Base-by-base conservation (phyloP, 2,329 filamentous ascomycete genomes). In the Colletotrichum scovillei region DNA sequence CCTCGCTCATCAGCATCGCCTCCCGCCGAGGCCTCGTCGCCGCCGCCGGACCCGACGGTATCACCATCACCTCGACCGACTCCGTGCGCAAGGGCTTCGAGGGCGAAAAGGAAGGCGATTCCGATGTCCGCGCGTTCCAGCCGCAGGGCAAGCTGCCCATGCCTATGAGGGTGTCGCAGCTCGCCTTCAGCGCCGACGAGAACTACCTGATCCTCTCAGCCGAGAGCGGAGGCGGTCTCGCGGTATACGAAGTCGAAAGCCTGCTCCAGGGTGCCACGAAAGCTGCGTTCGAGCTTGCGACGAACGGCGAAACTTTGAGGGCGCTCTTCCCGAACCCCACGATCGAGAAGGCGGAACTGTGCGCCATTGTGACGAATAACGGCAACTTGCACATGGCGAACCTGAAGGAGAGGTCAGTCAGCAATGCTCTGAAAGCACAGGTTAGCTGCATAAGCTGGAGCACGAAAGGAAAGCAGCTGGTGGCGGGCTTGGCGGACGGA, bases 371-470 rank as follows among this genome's bases (percentile, higher is more conserved):
- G 30, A 95, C 95, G 2, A 89, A 86, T 58, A 91, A 92, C 71
- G 97, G 97, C 16, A 94, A 96, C 77, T 87, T 99, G 22, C 86
- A 95, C 80, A 91, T 99, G 82, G 94, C 94, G 8, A 94, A 98
- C 81, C 82, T 99, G 73, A 92, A 93, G 78, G 89, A 92, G 49
- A 88, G 89, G 62, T 87, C 87, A 24, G 91, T 90, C 75, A 94
- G 94, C 42, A 88, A 85, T 75, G 86, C 78, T 0, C 86, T 97
- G 75, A 94, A 92, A 78, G 86, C 89, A 32, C 92, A 93, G 60
- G 95, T 97, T 32, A 95, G 92, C 80, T 97, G 93, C 78, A 89
- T 94, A 6, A 92, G 94, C 69, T 99, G 97, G 97, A 99, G 97
- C 81, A 93, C 91, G 74, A 94, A 92, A 80, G 97, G 97, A 59